These are phyloP conservation scores for Melastoma candidum DNA, from an alignment of 441 rosid species.

Conservation along the genomic window DNA sequence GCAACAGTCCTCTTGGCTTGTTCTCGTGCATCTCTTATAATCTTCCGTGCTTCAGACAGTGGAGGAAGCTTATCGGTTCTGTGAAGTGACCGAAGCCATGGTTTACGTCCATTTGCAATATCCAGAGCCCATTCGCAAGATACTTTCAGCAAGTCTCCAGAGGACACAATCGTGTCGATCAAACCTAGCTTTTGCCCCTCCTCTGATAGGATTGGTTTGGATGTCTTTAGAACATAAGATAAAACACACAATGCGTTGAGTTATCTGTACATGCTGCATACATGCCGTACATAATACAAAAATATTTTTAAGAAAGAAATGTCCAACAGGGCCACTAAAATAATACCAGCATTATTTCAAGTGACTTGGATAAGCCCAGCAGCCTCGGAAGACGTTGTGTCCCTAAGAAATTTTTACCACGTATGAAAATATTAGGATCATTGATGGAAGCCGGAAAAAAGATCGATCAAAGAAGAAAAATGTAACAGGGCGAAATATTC, in stretches of 20 bases:
- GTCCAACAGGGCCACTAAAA: not conserved
- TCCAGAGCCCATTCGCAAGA: slow-evolving; percentile 85
- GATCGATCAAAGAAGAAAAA: slow-evolving; percentile 1
- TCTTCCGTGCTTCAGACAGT: slow-evolving; percentile 65
- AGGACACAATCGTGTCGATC: slow-evolving; percentile 63
- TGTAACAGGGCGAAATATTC: too few relatives aligned
- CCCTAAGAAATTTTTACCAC: slow-evolving; percentile 36
- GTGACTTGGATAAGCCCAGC: slow-evolving; percentile 71
- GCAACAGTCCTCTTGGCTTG: slow-evolving; percentile 68
- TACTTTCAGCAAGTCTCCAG: slow-evolving; percentile 67
- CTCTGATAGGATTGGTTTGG: slow-evolving; percentile 76
- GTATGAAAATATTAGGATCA: slow-evolving; percentile 12
- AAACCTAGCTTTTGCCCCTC: slow-evolving; percentile 85
- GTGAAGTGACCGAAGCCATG: slow-evolving; percentile 79
- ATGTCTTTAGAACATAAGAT: slow-evolving; percentile 37
- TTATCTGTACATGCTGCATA: too few relatives aligned
- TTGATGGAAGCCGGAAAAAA: not conserved
- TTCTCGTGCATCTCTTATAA: slow-evolving; percentile 49
- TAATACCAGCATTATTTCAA: slow-evolving; percentile 85
- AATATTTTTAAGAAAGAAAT: too few relatives aligned
- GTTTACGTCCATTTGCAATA: slow-evolving; percentile 60
- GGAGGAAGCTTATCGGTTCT: slow-evolving; percentile 82
- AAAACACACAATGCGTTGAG: not conserved
- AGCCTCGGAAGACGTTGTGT: slow-evolving; percentile 98
- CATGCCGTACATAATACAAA: too few relatives aligned